Conservation (phyloP, 441 rosid species). For the Mallotus japonicus region DNA sequence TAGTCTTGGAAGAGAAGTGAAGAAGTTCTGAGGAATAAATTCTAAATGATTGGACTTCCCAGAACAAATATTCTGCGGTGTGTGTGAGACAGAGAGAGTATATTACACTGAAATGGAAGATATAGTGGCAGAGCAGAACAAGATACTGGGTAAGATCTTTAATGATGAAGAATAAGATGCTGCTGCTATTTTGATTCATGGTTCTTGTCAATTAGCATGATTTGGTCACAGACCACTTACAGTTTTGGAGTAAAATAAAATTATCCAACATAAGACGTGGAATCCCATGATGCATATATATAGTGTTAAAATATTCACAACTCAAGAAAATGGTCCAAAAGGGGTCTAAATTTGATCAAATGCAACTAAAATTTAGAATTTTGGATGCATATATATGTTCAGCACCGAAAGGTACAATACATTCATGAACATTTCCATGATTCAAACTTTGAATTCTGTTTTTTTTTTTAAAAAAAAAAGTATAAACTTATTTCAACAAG, state of each 20-base stretch:
- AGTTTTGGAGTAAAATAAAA: neutral
- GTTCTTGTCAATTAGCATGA: neutral
- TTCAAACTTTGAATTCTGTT: neutral
- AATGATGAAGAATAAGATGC: slow-evolving; percentile 12
- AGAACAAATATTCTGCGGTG: neutral
- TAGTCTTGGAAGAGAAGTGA: neutral
- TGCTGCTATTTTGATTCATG: neutral
- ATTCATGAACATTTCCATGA: neutral
- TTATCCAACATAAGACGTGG: slow-evolving; percentile 1
- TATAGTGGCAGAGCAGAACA: neutral
- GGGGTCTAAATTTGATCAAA: neutral
- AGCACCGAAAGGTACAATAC: neutral
- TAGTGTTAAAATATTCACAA: neutral
- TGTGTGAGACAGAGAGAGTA: neutral
- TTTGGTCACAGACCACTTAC: neutral
- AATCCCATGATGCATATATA: slow-evolving; percentile 3
- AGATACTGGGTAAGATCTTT: slow-evolving; percentile 12
- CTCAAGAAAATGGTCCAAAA: neutral
- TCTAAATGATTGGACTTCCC: neutral
- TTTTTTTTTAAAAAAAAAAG: too few species aligned
- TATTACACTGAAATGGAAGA: neutral
- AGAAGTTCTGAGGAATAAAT: neutral
- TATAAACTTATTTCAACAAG: too few species aligned
- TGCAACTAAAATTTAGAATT: neutral
- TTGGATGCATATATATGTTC: neutral